A percentile compares a stretch with the other conserved stretches of the same genome.
These are phyloP conservation scores for Vigna unguiculata DNA, from an alignment of 306 rosid species.

Conservation along the genomic window DNA sequence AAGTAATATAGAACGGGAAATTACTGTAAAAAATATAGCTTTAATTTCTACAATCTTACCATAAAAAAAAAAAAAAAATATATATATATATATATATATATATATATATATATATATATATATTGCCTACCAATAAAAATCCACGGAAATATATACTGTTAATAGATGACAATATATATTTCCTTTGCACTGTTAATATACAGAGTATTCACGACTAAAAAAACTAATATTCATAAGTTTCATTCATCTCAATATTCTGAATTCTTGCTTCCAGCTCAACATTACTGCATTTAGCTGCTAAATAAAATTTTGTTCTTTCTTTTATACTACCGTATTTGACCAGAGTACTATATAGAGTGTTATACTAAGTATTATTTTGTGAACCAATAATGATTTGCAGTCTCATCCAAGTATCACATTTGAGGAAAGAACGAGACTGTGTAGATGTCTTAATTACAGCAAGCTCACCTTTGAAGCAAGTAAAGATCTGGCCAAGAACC, in stretches of 20 bases:
- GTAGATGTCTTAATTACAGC: constrained; percentile 72
- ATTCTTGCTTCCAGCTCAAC: background rate
- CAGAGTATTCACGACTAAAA: too few species aligned
- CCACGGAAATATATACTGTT: too few species aligned
- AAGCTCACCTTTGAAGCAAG: constrained; percentile 78
- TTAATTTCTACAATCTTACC: too few species aligned
- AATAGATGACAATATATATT: too few species aligned
- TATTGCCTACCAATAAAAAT: too few species aligned
- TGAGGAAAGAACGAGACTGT: constrained; percentile 74
- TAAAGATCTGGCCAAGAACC: constrained; percentile 84
- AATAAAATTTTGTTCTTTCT: background rate
- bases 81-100: too few species aligned
- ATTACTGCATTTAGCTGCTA: background rate
- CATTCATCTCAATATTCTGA: constrained; percentile 5
- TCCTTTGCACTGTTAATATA: too few species aligned
- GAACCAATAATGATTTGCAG: constrained; percentile 55
- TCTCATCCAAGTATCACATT: constrained; percentile 63
- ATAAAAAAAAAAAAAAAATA: too few species aligned
- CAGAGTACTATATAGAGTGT: background rate
- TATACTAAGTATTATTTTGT: background rate
- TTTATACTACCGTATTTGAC: background rate
- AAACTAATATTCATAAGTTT: background rate
- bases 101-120: too few species aligned
- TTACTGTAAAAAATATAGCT: background rate
- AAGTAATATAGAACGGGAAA: background rate